phyloP scores from a whole-genome alignment of 345 rosid genomes.

The Arabis hirsuta region DNA sequence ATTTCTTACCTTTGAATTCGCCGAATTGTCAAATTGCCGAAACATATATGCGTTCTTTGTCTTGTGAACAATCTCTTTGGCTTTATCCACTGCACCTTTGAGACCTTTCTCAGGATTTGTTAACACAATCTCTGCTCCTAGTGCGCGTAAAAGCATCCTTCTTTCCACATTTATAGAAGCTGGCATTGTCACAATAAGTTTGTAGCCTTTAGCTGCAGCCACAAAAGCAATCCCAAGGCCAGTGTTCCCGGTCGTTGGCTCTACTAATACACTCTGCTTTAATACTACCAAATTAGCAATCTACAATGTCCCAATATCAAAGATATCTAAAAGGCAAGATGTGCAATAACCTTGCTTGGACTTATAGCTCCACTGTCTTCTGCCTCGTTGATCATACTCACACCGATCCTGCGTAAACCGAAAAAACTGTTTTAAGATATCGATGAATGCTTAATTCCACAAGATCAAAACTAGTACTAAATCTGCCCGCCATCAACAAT shows the following conservation, averaged over 20 bases:
- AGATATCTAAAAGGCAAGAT: conserved; percentile 22
- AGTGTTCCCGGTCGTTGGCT: conserved; percentile 90
- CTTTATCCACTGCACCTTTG: conserved; percentile 86
- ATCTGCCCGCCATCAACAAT: background rate
- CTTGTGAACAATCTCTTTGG: conserved; percentile 72
- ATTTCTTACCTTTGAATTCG: conserved; percentile 65
- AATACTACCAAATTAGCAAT: conserved; percentile 26
- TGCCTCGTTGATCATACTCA: conserved; percentile 82
- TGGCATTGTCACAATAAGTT: conserved; percentile 87
- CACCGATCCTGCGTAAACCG: conserved; percentile 64
- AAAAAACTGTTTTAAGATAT: background rate
- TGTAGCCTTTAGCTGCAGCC: conserved; percentile 85
- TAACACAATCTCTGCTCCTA: conserved; percentile 84
- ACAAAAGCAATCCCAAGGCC: conserved; percentile 92
- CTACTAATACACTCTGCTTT: conserved; percentile 72
- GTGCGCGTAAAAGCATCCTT: conserved; percentile 80
- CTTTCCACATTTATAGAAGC: conserved; percentile 86
- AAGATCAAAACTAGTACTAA: background rate
- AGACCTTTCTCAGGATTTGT: conserved; percentile 89
- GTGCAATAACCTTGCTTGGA: conserved; percentile 67
- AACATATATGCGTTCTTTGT: conserved; percentile 77
- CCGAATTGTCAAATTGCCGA: conserved; percentile 79
- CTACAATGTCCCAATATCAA: background rate
- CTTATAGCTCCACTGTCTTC: conserved; percentile 80
- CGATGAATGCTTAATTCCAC: background rate